Percentiles rank a stretch among this genome's conserved stretches.
Evolutionary conservation across 179 eudicot genomes (phyloP).

Genomic region (Actinidia polygama): DNA sequence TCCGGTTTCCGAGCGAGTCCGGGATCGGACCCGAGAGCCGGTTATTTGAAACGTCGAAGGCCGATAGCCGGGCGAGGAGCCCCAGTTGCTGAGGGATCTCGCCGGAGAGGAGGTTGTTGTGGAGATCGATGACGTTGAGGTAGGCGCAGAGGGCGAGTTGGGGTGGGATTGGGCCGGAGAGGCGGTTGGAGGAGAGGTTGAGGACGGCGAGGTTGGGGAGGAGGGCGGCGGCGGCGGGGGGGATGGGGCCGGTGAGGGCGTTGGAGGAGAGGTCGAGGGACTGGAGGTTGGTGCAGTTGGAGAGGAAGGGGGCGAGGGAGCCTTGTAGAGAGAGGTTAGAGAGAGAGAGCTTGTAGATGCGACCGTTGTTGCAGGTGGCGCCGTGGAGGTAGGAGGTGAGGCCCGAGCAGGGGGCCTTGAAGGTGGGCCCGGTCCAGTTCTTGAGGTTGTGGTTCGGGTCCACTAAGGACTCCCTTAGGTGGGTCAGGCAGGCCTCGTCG

Average conservation of each 20-base stretch:
- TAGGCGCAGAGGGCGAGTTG: slow-evolving; percentile 67
- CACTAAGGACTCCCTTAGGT: slow-evolving; percentile 45
- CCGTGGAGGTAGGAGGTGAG: slow-evolving; percentile 65
- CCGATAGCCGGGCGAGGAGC: slow-evolving; percentile 49
- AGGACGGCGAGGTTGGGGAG: slow-evolving; percentile 74
- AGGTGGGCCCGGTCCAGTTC: slow-evolving; percentile 65
- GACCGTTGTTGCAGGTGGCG: slow-evolving; percentile 85
- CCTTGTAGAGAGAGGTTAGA: slow-evolving; percentile 56
- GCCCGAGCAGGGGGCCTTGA: slow-evolving; percentile 66
- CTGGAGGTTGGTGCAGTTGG: slow-evolving; percentile 80
- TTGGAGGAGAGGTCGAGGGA: slow-evolving; percentile 86
- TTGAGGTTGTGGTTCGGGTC: slow-evolving; percentile 57
- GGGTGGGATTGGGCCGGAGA: slow-evolving; percentile 61
- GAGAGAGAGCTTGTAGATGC: slow-evolving; percentile 79
- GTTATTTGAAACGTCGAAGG: slow-evolving; percentile 69
- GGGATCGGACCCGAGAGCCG: slow-evolving; percentile 70
- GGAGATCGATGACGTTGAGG: slow-evolving; percentile 79
- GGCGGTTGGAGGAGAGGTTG: slow-evolving; percentile 63
- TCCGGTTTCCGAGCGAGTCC: slow-evolving; percentile 58
- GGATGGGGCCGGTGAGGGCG: slow-evolving; percentile 62
- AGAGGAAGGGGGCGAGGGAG: slow-evolving; percentile 63
- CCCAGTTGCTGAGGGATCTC: slow-evolving; percentile 68
- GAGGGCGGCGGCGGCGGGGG: slow-evolving; percentile 45
- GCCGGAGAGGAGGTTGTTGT: slow-evolving; percentile 52
- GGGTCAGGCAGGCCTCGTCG: slow-evolving; percentile 69